These are phyloP conservation scores for Venturia carpophila DNA, from an alignment of 2,329 filamentous ascomycete genomes.

Conservation along the genomic window DNA sequence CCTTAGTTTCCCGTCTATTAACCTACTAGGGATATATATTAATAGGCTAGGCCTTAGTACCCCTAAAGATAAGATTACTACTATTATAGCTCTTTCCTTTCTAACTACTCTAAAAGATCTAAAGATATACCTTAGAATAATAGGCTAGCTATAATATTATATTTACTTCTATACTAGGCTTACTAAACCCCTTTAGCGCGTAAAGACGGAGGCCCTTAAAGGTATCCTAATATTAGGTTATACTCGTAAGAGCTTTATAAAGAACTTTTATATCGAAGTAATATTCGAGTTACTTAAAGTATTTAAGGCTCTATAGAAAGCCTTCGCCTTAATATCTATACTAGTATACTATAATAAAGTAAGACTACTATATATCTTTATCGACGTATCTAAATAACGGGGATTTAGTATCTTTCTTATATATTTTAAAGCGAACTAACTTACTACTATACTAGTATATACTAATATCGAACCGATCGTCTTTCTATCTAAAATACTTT, in stretches of 20 bases:
- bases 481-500: not conserved
- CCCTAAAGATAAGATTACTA: not conserved
- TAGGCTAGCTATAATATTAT: not conserved
- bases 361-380: not conserved
- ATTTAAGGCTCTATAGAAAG: not conserved
- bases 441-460: not conserved
- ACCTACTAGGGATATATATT: not conserved
- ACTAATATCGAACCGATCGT: not conserved
- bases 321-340: not conserved
- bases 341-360: not conserved
- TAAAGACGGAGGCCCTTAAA: not conserved
- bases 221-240: too few species aligned
- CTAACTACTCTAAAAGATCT: not conserved
- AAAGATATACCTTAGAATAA: not conserved
- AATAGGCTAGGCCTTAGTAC: not conserved
- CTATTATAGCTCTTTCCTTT: not conserved
- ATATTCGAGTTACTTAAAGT: not conserved
- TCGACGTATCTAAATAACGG: not conserved
- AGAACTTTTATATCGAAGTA: not conserved
- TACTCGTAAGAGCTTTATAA: not conserved
- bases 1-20: not conserved
- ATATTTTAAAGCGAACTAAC: not conserved
- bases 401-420: not conserved
- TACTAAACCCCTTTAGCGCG: not conserved
- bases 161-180: not conserved